Percentiles rank a stretch among this genome's conserved stretches.
phyloP scores from a whole-genome alignment of 768 basidiomycete species.

The Pisolithus sp. region DNA sequence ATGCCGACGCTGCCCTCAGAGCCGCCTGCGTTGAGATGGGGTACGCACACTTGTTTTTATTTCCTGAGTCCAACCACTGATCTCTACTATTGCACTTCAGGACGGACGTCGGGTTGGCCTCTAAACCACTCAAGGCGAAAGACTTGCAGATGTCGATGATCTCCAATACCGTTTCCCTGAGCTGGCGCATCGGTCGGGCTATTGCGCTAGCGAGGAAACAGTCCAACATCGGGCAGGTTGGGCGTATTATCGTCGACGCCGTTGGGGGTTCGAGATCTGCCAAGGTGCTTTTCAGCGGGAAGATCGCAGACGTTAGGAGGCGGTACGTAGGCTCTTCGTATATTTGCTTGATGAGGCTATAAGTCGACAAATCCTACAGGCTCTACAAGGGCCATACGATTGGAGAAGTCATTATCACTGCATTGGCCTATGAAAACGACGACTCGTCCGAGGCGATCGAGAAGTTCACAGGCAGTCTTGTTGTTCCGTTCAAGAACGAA shows the following conservation, averaged over 20 bases:
- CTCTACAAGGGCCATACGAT: conserved; percentile 36
- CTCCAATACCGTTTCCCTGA: conserved; percentile 48
- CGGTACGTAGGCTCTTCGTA: conserved; percentile 11
- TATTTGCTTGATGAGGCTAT: neutral
- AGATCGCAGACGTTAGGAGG: conserved; percentile 47
- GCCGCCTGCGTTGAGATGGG: conserved; percentile 49
- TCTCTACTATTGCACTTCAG: conserved; percentile 5
- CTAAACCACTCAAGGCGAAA: conserved; percentile 33
- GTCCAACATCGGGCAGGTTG: conserved; percentile 35
- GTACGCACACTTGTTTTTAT: conserved; percentile 8
- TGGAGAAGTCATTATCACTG: conserved; percentile 30
- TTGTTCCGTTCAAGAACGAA: conserved; percentile 60
- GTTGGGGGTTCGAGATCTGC: conserved; percentile 31
- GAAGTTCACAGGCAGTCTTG: conserved; percentile 27
- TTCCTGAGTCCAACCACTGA: neutral
- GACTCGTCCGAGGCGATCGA: conserved; percentile 18
- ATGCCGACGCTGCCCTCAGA: conserved; percentile 41
- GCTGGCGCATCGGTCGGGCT: conserved; percentile 59
- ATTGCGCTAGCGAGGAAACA: conserved; percentile 45
- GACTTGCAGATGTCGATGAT: conserved; percentile 37
- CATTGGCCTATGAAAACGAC: conserved; percentile 23
- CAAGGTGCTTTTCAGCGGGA: conserved; percentile 49
- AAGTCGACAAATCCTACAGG: conserved; percentile 5
- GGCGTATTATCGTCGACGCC: conserved; percentile 29
- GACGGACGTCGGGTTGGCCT: conserved; percentile 40